Evolutionary conservation across 257 asterid genomes (phyloP), one percentile per base, ranked within the genome.

Genomic region (Nicotiana noctiflora): DNA sequence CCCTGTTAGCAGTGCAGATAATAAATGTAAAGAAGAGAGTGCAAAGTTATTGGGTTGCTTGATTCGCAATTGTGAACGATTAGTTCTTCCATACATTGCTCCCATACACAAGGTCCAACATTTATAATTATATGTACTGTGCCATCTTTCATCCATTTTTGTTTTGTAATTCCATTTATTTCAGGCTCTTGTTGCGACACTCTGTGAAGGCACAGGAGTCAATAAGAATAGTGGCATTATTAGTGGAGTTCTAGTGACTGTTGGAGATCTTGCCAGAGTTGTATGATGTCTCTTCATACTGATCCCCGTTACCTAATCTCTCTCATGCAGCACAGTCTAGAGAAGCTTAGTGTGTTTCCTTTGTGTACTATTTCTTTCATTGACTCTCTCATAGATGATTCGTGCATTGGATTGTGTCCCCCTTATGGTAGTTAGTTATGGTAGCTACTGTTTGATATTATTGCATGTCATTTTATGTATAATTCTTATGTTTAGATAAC

Each of bases 221-320:
- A 92, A 89, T 83, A 94, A 93, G 59, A 96, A 96, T 86, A 93
- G 91, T 90, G 99, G 99, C 87, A 91, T 94, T 76, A 92, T 96
- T 68, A 94, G 91, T 80, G 99, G 99, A 85, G 99, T 96, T 84
- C 95, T 96, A 81, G 97, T 96, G 80, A 94, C 98, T 82, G 98
- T 96, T 79, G 99, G 98, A 78, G 99, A 96, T 90, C 98, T 96
- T 53, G 97, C 99, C 80, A 90, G 97, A 91, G 99, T 96, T 97
- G 99, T 96, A 84, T 67, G 98, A 88, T 55, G 81, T 78, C 79
- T 77, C 59, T 86, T 83, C 60, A 53, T 31, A 76, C 76, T 74
- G 49, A 25, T 67, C 60, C 12, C 60, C 37, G 61, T 51, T 51
- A 13, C 15, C 25, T 14, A 49, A 23, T 49, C 61, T 49, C 18